Base-by-base conservation (phyloP, 495 filamentous ascomycete genomes). In the Penicillium canescens region DNA sequence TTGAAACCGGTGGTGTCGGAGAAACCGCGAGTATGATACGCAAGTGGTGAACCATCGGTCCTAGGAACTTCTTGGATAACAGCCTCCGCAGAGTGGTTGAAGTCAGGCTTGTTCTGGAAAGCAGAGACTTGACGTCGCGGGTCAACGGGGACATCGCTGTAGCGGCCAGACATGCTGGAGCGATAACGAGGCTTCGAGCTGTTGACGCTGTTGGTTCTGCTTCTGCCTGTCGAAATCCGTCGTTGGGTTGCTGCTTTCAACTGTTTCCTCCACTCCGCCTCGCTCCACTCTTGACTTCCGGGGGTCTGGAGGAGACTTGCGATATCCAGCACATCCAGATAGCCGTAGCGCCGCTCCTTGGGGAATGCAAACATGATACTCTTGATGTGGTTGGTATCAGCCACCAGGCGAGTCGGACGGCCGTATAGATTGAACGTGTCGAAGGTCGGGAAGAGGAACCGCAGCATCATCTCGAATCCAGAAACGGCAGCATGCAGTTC, bases 291-390 rank as follows among this genome's bases (percentile, higher is more conserved):
- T 24, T 82, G 68, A 67, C 86, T 94, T 6, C 89, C 91, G 6
- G 90, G 79, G 4, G 84, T 86, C 54, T 88, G 76, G 52, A 98
- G 89, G 31, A 98, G 71, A 45, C 75, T 78, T 12, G 84, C 84
- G 8, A 98, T 90, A 69, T 99, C 94, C 35, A 90, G 59, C 26
- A 92, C 81, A 59, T 98, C 95, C 18, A 98, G 70, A 66, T 98
- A 98, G 0, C 94, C 93, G 65, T 96, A 96, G 50, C 88, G 82
- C 37, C 84, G 84, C 52, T 95, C 83, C 60, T 87, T 88, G 1
- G 94, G 95, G 85, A 99, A 93, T 0, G 91, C 95, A 72, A 99
- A 98, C 94, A 99, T 99, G 60, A 99, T 78, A 52, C 94, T 93
- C 53, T 89, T 86, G 4, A 86, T 75, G 68, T 99, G 91, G 23